A percentile compares a stretch with the other conserved stretches of the same genome.
phyloP scores from a whole-genome alignment of 2,329 filamentous ascomycete species.

The Aureobasidium sp. region DNA sequence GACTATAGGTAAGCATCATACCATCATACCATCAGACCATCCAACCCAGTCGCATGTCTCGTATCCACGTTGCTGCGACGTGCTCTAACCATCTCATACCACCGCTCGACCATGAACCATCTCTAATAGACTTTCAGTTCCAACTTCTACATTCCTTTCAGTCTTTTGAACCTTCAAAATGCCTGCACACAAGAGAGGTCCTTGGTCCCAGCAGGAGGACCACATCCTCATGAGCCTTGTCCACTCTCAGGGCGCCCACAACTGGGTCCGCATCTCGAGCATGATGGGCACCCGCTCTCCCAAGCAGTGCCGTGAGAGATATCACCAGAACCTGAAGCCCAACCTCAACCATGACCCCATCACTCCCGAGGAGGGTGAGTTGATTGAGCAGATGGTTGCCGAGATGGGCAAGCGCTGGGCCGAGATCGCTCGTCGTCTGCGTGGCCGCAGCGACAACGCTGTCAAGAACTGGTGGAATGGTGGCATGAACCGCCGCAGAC shows the following conservation, averaged over 20 bases:
- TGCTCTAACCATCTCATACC: background rate
- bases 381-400: slow-evolving; percentile 70
- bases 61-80: background rate
- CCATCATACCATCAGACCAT: background rate
- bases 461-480: slow-evolving; percentile 99
- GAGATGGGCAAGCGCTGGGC: slow-evolving; percentile 86
- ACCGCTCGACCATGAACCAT: background rate
- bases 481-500: slow-evolving; percentile 69
- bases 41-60: background rate
- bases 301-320: slow-evolving; percentile 93
- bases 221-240: slow-evolving; percentile 63
- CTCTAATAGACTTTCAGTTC: slow-evolving; percentile 1
- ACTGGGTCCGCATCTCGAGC: slow-evolving; percentile 84
- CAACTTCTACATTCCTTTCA: slow-evolving; percentile 12
- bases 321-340: slow-evolving; percentile 86
- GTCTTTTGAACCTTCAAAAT: slow-evolving; percentile 25
- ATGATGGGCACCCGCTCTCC: slow-evolving; percentile 71
- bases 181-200: slow-evolving; percentile 62
- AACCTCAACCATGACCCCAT: slow-evolving; percentile 74
- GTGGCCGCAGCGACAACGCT: slow-evolving; percentile 85
- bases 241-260: slow-evolving; percentile 63
- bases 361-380: slow-evolving; percentile 63
- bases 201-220: slow-evolving; percentile 78
- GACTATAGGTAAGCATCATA: slow-evolving; percentile 11
- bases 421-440: slow-evolving; percentile 75